A percentile compares a stretch with the other conserved stretches of the same genome.
Evolutionary conservation across 305 asterid species (phyloP).

Genomic region (Plantago lanceolata): DNA sequence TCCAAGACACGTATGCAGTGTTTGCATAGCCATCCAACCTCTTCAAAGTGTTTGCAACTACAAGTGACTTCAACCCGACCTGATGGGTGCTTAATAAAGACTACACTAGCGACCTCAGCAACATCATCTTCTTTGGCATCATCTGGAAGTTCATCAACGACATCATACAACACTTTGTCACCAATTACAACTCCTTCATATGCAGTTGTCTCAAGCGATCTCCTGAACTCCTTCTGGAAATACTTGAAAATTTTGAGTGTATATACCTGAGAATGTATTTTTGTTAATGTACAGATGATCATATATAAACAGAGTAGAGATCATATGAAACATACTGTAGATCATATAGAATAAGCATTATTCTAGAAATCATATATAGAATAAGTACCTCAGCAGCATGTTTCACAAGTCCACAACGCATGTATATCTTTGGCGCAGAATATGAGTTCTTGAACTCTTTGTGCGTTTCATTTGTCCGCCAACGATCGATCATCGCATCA

Average conservation of each 20-base stretch:
- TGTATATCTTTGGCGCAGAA: not conserved
- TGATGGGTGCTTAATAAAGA: not conserved
- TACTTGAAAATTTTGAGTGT: too few species aligned
- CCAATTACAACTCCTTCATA: too few species aligned
- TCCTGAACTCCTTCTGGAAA: too few species aligned
- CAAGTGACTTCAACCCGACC: not conserved
- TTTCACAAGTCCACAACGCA: not conserved
- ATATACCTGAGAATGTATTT: too few species aligned
- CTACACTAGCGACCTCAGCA: too few species aligned
- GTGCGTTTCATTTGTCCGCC: not conserved
- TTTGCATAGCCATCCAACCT: not conserved
- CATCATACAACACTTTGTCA: too few species aligned
- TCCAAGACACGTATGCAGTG: not conserved
- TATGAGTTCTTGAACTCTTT: not conserved
- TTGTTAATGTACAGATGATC: too few species aligned
- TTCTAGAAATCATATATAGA: too few species aligned
- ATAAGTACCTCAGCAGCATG: not conserved
- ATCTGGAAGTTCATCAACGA: not conserved
- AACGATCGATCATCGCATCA: not conserved
- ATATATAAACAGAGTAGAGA: too few species aligned
- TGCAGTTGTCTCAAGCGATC: too few species aligned
- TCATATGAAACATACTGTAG: not conserved
- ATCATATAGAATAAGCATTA: not conserved
- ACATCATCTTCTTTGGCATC: too few species aligned
- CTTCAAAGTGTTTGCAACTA: not conserved